Percentiles rank a stretch among this genome's conserved stretches.
Evolutionary conservation across 768 basidiomycete species (phyloP).

Genomic region (Phylloporus rhodoxanthus): DNA sequence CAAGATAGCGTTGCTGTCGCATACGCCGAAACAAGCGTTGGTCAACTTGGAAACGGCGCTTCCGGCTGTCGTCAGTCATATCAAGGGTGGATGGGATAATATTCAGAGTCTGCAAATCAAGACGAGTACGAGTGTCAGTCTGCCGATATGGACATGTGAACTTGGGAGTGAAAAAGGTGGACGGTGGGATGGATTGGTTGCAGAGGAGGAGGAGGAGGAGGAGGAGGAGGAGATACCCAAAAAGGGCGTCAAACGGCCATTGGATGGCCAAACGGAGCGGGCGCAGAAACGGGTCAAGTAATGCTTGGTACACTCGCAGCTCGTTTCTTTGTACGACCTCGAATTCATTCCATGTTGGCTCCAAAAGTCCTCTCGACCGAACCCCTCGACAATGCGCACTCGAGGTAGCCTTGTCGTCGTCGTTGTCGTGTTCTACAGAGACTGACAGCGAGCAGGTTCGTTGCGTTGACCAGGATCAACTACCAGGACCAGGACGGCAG

Average conservation of each 20-base stretch:
- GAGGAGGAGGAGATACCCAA: not conserved
- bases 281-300: slow-evolving; percentile 13
- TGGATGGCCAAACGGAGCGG: slow-evolving; percentile 8
- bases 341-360: slow-evolving; percentile 23
- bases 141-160: slow-evolving; percentile 88
- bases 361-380: slow-evolving; percentile 51
- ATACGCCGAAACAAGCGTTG: slow-evolving; percentile 65
- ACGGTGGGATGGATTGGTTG: slow-evolving; percentile 28
- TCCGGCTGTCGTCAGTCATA: slow-evolving; percentile 61
- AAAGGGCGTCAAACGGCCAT: slow-evolving; percentile 10
- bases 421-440: not conserved
- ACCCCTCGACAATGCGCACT: slow-evolving; percentile 49
- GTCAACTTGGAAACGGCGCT: slow-evolving; percentile 75
- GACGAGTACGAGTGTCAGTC: slow-evolving; percentile 70
- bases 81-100: slow-evolving; percentile 86
- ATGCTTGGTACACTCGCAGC: slow-evolving; percentile 4
- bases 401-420: slow-evolving; percentile 39
- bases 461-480: slow-evolving; percentile 74
- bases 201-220: slow-evolving; percentile 7
- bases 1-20: slow-evolving; percentile 72
- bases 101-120: slow-evolving; percentile 87
- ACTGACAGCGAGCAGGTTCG: slow-evolving; percentile 52
- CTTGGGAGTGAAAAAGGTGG: slow-evolving; percentile 46
- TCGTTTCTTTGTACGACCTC: slow-evolving; percentile 1
- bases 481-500: slow-evolving; percentile 76